Evolutionary conservation across 345 rosid species (phyloP).

Genomic region (Salix brachista): DNA sequence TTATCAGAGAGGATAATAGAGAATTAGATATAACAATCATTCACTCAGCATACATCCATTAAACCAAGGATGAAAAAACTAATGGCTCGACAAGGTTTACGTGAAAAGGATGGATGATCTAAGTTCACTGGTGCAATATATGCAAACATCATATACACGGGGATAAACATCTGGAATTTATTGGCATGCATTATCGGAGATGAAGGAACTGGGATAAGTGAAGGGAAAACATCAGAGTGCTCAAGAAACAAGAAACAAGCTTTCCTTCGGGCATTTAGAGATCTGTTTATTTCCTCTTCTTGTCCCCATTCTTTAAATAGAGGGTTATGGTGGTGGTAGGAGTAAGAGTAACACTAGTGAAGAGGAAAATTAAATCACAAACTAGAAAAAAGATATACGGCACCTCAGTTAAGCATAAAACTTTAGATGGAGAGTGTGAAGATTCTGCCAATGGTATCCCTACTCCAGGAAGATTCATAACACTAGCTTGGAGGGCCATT

Average conservation of each 20-base stretch:
- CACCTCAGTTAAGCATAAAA: slow-evolving; percentile 33
- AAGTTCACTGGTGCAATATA: not conserved
- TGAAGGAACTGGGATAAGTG: not conserved
- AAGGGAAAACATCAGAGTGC: not conserved
- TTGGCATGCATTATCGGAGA: not conserved
- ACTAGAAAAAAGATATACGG: not conserved
- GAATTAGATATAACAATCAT: not conserved
- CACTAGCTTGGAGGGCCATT: slow-evolving; percentile 30
- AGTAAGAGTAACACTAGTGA: not conserved
- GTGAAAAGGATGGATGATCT: not conserved
- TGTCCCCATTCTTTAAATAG: not conserved
- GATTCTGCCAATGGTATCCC: not conserved
- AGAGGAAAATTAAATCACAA: not conserved
- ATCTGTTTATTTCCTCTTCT: not conserved
- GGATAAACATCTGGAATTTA: not conserved
- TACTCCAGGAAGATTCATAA: slow-evolving; percentile 20
- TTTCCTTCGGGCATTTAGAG: not conserved
- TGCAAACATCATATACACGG: not conserved
- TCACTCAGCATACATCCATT: not conserved
- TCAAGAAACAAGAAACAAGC: not conserved
- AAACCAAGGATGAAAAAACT: not conserved
- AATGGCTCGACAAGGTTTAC: not conserved
- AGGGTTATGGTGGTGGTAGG: not conserved
- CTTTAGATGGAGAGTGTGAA: slow-evolving; percentile 23
- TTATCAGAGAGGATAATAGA: not conserved